Conservation (phyloP, 345 rosid species). For the Eucalyptus paniculata region DNA sequence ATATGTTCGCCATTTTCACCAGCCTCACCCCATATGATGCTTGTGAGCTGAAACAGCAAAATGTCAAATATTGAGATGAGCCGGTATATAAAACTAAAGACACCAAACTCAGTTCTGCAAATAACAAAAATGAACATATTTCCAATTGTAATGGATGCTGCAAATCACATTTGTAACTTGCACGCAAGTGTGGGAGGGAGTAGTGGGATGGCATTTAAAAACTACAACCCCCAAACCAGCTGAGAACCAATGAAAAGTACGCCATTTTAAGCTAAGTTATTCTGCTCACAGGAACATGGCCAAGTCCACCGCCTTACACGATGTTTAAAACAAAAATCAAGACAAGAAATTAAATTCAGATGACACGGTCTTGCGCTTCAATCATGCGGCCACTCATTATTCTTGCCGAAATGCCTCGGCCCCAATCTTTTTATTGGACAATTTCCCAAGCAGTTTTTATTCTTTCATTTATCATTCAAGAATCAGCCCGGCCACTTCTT, state of each 20-base stretch:
- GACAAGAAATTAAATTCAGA: neutral
- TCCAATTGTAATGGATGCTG: neutral
- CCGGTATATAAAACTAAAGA: neutral
- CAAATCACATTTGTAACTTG: neutral
- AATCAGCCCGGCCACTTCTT: neutral
- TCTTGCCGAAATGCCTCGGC: neutral
- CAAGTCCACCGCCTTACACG: neutral
- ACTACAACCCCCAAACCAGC: neutral
- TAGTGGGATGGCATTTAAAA: neutral
- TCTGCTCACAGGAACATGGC: neutral
- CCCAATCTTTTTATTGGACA: neutral
- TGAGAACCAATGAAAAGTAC: neutral
- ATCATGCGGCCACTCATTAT: neutral
- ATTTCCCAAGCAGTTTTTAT: neutral
- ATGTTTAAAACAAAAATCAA: neutral
- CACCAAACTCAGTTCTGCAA: neutral
- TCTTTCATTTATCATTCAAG: neutral
- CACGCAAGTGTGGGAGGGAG: neutral
- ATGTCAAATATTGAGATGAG: neutral
- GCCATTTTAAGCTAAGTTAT: neutral
- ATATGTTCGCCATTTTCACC: slow-evolving; percentile 61
- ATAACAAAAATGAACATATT: neutral
- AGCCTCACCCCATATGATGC: slow-evolving; percentile 86
- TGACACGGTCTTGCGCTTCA: neutral
- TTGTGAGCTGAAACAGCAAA: slow-evolving; percentile 49